These are phyloP conservation scores for Aschersonia sp. DNA, from an alignment of 2,329 filamentous ascomycete genomes.

Conservation along the genomic window DNA sequence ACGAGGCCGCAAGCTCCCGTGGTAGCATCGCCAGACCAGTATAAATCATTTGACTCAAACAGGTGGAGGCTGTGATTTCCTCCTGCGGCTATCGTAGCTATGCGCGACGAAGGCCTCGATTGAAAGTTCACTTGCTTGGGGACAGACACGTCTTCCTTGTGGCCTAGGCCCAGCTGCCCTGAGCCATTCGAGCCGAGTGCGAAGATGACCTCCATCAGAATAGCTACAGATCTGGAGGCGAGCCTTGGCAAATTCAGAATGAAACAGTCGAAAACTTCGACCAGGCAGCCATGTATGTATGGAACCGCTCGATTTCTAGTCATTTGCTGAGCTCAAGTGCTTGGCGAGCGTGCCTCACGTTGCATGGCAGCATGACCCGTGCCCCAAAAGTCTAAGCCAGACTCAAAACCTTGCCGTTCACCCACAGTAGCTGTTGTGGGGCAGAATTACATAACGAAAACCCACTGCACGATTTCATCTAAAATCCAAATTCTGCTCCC, in stretches of 20 bases:
- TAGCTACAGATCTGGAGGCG: too few relatives aligned
- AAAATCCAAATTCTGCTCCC: not conserved
- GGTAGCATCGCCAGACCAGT: conserved; percentile 47
- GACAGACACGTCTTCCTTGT: conserved; percentile 54
- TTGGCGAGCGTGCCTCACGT: not conserved
- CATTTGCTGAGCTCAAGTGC: too few relatives aligned
- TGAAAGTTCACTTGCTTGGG: conserved; percentile 49
- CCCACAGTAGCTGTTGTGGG: not conserved
- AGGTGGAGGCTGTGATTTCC: conserved; percentile 79
- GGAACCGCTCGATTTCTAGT: too few relatives aligned
- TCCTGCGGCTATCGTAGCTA: conserved; percentile 40
- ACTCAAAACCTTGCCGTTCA: too few relatives aligned
- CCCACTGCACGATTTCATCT: not conserved
- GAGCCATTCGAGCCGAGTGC: conserved; percentile 66
- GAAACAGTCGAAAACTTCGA: too few relatives aligned
- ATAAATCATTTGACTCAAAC: conserved; percentile 42
- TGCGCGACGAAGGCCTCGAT: conserved; percentile 18
- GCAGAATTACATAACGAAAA: conserved; percentile 2
- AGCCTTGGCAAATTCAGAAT: too few relatives aligned
- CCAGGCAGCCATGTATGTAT: too few relatives aligned
- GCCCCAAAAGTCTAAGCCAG: too few relatives aligned
- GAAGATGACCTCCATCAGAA: conserved; percentile 39
- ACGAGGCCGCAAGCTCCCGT: conserved; percentile 39
- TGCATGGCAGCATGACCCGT: not conserved
- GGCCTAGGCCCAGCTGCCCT: conserved; percentile 58